Evolutionary conservation across 73 alveolate genomes (phyloP).

Genomic region (Halteria grandinella): DNA sequence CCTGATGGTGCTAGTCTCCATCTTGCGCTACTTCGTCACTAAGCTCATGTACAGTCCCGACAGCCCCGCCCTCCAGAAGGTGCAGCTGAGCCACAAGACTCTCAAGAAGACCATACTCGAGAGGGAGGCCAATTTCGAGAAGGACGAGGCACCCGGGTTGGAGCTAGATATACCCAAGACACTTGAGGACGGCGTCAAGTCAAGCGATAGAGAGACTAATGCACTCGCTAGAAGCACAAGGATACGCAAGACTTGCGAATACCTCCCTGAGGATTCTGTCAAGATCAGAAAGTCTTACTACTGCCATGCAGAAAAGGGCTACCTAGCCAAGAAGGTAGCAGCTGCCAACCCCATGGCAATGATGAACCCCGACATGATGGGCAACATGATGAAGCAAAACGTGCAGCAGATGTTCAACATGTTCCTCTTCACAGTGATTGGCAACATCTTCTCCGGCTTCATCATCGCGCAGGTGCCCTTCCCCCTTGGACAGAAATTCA

Average conservation of each 20-base stretch:
- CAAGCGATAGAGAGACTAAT: slow-evolving; percentile 54
- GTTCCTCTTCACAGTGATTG: slow-evolving; percentile 84
- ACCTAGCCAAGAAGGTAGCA: slow-evolving; percentile 75
- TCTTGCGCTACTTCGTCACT: slow-evolving; percentile 30
- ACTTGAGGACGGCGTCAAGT: slow-evolving; percentile 33
- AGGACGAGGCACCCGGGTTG: slow-evolving; percentile 48
- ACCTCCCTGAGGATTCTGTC: slow-evolving; percentile 81
- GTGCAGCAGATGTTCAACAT: slow-evolving; percentile 86
- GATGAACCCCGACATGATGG: slow-evolving; percentile 93
- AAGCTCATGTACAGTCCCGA: slow-evolving; percentile 29
- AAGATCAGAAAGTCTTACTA: slow-evolving; percentile 87
- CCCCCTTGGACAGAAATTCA: slow-evolving; percentile 90
- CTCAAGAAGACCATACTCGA: slow-evolving; percentile 14
- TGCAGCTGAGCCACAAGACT: slow-evolving; percentile 1
- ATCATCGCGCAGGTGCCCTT: slow-evolving; percentile 90
- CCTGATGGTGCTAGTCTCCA: slow-evolving; percentile 49
- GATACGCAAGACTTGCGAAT: slow-evolving; percentile 49
- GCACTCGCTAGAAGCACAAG: slow-evolving; percentile 57
- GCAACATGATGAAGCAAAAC: slow-evolving; percentile 91
- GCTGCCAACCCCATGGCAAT: slow-evolving; percentile 79
- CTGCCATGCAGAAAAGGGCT: slow-evolving; percentile 80
- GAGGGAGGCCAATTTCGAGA: slow-evolving; percentile 4
- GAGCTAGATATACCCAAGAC: neutral
- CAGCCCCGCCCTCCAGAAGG: slow-evolving; percentile 11
- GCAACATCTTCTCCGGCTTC: slow-evolving; percentile 93